A percentile compares a stretch with the other conserved stretches of the same genome.
Conservation (phyloP, 1,139 yeast species). For the Hemisphaericaspora subhashii region DNA sequence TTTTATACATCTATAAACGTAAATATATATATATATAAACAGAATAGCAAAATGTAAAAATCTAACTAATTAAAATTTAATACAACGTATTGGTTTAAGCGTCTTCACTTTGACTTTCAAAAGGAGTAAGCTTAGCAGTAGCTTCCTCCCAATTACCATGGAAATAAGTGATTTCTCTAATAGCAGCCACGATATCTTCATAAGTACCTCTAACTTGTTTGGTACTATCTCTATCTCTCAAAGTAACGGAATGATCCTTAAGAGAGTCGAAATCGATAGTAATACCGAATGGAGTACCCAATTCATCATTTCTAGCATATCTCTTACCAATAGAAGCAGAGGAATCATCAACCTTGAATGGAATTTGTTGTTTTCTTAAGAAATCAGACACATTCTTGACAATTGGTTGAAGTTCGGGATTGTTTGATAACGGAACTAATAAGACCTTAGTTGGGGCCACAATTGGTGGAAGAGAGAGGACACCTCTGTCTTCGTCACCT, state of each 20-base stretch:
- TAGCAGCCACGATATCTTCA: slow-evolving; percentile 74
- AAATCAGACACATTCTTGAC: slow-evolving; percentile 65
- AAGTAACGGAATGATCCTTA: slow-evolving; percentile 85
- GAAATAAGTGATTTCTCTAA: slow-evolving; percentile 71
- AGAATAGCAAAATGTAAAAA: too few relatives aligned
- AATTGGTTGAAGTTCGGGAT: slow-evolving; percentile 77
- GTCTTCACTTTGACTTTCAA: slow-evolving; percentile 49
- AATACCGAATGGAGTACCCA: slow-evolving; percentile 98
- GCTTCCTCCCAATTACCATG: slow-evolving; percentile 85
- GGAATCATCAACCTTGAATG: slow-evolving; percentile 96
- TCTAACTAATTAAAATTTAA: too few relatives aligned
- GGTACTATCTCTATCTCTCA: slow-evolving; percentile 97
- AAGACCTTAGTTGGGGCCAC: slow-evolving; percentile 98
- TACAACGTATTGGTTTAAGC: too few relatives aligned
- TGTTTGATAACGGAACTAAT: slow-evolving; percentile 89
- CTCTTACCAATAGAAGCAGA: slow-evolving; percentile 98
- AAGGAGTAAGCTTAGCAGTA: slow-evolving; percentile 64
- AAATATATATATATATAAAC: not conserved
- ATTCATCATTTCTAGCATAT: slow-evolving; percentile 97
- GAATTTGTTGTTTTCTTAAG: slow-evolving; percentile 80
- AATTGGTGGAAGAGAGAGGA: slow-evolving; percentile 88
- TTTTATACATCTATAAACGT: not conserved
- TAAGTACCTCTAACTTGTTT: slow-evolving; percentile 94
- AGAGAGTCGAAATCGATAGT: slow-evolving; percentile 96
- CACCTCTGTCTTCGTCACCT: slow-evolving; percentile 88